Evolutionary conservation across 2,329 filamentous ascomycete genomes (phyloP).

Genomic region (Microdochium nivale): DNA sequence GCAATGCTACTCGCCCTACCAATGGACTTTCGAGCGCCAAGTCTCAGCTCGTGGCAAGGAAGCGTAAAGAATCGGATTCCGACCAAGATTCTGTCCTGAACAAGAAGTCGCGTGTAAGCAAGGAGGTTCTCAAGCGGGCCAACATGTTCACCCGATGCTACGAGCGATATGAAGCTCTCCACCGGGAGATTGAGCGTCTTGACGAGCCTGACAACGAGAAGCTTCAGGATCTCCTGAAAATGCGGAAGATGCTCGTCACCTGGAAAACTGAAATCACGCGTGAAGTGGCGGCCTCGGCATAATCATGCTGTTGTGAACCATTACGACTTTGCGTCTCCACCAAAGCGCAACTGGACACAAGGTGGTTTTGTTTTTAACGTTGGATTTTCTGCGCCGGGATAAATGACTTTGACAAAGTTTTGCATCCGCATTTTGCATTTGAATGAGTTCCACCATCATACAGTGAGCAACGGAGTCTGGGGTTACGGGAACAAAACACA

Average conservation of each 20-base stretch:
- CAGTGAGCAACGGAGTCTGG: background rate
- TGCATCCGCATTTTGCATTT: background rate
- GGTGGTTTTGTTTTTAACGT: too few relatives aligned
- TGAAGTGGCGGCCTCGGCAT: slow-evolving; percentile 25
- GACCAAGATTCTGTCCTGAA: slow-evolving; percentile 18
- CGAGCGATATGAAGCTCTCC: slow-evolving; percentile 46
- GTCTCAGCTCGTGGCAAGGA: slow-evolving; percentile 24
- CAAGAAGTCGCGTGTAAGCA: slow-evolving; percentile 32
- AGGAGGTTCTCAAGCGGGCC: slow-evolving; percentile 43
- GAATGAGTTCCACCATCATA: background rate
- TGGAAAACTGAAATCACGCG: slow-evolving; percentile 53
- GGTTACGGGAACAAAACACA: background rate
- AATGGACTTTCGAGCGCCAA: slow-evolving; percentile 12
- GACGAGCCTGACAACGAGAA: slow-evolving; percentile 42
- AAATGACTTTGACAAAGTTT: background rate
- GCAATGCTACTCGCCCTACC: slow-evolving; percentile 3
- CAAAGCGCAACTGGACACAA: too few relatives aligned
- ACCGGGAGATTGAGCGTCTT: slow-evolving; percentile 42
- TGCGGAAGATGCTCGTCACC: slow-evolving; percentile 43
- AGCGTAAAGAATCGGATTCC: slow-evolving; percentile 30
- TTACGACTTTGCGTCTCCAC: too few relatives aligned
- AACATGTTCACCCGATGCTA: slow-evolving; percentile 48
- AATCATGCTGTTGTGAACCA: too few relatives aligned
- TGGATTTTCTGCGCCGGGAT: too few relatives aligned
- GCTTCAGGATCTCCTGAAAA: slow-evolving; percentile 40